A percentile compares a stretch with the other conserved stretches of the same genome.
These are phyloP conservation scores for Rhytidiadelphus loreus DNA, from an alignment of 225 moss, liverwort and hornwort species.

Conservation along the genomic window DNA sequence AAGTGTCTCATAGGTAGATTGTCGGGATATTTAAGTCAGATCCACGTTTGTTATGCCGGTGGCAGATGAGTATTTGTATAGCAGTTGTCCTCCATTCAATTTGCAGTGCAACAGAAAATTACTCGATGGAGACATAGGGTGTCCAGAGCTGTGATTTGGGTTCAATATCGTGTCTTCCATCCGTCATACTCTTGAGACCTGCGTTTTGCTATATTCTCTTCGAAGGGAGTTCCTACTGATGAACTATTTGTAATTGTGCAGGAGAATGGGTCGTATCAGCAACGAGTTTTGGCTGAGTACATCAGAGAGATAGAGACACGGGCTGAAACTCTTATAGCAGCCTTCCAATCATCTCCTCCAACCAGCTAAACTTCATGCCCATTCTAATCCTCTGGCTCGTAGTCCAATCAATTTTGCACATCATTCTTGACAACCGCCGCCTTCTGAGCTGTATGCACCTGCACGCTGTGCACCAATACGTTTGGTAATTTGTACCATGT, in stretches of 20 bases:
- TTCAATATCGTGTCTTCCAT: neutral
- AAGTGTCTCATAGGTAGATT: neutral
- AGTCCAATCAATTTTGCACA: slow-evolving; percentile 22
- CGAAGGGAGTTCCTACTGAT: neutral
- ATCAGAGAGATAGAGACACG: slow-evolving; percentile 71
- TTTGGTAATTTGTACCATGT: neutral
- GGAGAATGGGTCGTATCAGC: slow-evolving; percentile 91
- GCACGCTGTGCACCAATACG: neutral
- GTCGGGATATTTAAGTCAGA: neutral
- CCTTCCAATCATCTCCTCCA: slow-evolving; percentile 44
- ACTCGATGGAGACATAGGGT: neutral
- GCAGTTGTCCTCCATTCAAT: neutral
- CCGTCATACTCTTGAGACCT: neutral
- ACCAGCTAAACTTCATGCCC: slow-evolving; percentile 2
- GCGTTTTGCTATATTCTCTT: neutral
- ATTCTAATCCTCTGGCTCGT: neutral
- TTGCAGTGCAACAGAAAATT: neutral
- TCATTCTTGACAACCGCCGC: neutral
- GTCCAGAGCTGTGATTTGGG: neutral
- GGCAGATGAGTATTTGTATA: neutral
- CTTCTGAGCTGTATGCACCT: neutral
- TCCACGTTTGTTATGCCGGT: neutral
- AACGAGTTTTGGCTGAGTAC: slow-evolving; percentile 77
- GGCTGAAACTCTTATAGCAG: slow-evolving; percentile 46
- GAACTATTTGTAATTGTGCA: slow-evolving; percentile 15